Evolutionary conservation across 1,284 basidiomycete species (phyloP), one percentile per base, ranked within the genome.

Genomic region (Spongispora temasekensis): DNA sequence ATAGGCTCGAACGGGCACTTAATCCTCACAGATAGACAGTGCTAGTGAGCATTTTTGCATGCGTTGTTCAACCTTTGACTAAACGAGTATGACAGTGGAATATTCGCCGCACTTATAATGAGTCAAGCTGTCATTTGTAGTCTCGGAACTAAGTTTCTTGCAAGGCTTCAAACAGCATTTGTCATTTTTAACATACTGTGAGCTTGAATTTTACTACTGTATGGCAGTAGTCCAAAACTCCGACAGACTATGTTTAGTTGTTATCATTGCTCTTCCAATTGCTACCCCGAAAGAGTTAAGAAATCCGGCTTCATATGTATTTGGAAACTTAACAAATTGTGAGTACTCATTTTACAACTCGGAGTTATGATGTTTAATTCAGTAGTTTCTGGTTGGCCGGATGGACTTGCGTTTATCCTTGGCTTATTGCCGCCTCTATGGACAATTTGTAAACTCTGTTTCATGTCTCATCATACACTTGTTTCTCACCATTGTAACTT

Each of bases 351-450:
- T 21, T 17, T 1, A 25, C 40, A 2, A 17, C 44, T 9, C 13
- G 21, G 51, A 3, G 4, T 3, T 56, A n/a, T 19, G 12, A 28
- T 48, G 3, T 12, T 50, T 9, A 57, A 23, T 40, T 32, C 12
- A 12, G 17, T 28, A 82, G 80, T 81, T 21, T 78, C 79, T 27
- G 79, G 80, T 5, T 87, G 81, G 81, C 75, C 76, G 4, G 72
- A 74, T 53, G 78, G 76, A 5, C 81, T 78, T 59, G 78, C 83
- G 1, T 84, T 84, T 65, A 70, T 84, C 46, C 72, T 84, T 3
- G 79, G 78, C 30, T 78, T 83, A 62, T 69, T 85, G 44, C 77
- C 80, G 2, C 83, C 83, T 1, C 76, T 82, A 2, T 85, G 83
- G 83, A 82, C 70, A 13, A 63, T 74, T 10, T 62, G 74, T 76